Base-by-base conservation (phyloP, 163 green algal genomes). In the Chloromonas sp. region DNA sequence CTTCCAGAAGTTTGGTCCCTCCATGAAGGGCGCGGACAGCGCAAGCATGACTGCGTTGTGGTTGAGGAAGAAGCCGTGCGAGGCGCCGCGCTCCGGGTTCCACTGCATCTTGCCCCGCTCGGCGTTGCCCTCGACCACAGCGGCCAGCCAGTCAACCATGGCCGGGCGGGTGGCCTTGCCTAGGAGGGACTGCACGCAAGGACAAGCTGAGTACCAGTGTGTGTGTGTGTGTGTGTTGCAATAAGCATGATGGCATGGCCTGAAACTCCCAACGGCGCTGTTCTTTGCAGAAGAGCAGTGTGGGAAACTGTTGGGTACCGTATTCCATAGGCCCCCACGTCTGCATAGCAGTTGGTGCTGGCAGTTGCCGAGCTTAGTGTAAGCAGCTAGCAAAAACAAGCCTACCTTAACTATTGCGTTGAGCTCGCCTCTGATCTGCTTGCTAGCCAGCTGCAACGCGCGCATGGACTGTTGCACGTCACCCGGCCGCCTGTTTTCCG, bases 1-100 rank as follows among this genome's bases (percentile, higher is more conserved):
- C 76, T 91, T 89, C 90, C 92, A 95, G 60, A 93, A 92, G 85
- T 97, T 96, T 57, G 85, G 87, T 11, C 92, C 90, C 84, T 98
- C 94, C 61, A 98, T 14, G 86, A 99, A 99, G 5, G 97, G 97
- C 60, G 94, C 92, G 84, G 94, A 98, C 84, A 98, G 87, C 83
- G 92, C 90, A 61, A 99, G 90, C 88, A 98, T 84, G 83, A 98
- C 92, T 5, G 87, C 87, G 1, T 88, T 85, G 14, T 99, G 86
- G 90, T 98, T 99, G 60, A 96, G 70, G 81, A 97, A 96, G 85
- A 98, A 98, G 70, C 95, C 79, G 60, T 87, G 85, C 11, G 81
- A 85, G 0, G 85, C 85, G 1, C 76, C 81, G 60, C 80, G 81
- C 78, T 60, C 2, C 13, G 70, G 70, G 71, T 86, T 71, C 83